These are phyloP conservation scores for Candida gorgasii DNA, from an alignment of 805 yeast genomes.

Conservation along the genomic window DNA sequence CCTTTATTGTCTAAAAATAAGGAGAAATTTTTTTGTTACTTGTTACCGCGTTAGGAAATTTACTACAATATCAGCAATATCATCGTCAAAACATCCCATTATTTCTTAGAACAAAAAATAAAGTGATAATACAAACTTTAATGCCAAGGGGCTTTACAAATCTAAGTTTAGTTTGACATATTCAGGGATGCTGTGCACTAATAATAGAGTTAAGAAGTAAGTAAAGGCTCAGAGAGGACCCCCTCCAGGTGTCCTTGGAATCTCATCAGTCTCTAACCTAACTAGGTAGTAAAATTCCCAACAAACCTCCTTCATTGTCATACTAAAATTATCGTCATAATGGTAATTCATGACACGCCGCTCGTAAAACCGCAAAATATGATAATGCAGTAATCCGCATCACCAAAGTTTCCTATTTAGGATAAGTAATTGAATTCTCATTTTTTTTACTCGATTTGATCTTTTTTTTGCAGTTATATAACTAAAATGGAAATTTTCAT, in stretches of 20 bases:
- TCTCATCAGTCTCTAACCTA: not conserved
- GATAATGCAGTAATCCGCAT: slow-evolving; percentile 8
- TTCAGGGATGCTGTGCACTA: too few relatives aligned
- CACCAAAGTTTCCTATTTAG: slow-evolving; percentile 12
- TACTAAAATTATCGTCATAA: not conserved
- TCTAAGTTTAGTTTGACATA: not conserved
- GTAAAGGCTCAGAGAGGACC: too few relatives aligned
- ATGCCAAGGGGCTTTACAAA: not conserved
- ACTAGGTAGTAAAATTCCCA: not conserved
- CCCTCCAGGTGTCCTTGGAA: not conserved
- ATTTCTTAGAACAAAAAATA: too few relatives aligned
- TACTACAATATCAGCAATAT: not conserved
- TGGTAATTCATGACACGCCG: not conserved
- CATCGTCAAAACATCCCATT: too few relatives aligned
- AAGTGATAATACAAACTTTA: too few relatives aligned
- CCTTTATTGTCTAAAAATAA: not conserved
- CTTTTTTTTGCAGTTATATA: not conserved
- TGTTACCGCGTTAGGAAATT: slow-evolving; percentile 8
- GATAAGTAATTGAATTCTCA: slow-evolving; percentile 11
- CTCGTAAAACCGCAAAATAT: slow-evolving; percentile 1
- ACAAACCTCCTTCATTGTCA: too few relatives aligned
- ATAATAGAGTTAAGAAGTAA: too few relatives aligned
- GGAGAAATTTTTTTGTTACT: slow-evolving; percentile 2
- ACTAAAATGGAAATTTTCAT: slow-evolving; percentile 6
- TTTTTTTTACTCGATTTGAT: slow-evolving; percentile 2